These are phyloP conservation scores for Turritis glabra DNA, from an alignment of 345 rosid genomes.

Conservation along the genomic window DNA sequence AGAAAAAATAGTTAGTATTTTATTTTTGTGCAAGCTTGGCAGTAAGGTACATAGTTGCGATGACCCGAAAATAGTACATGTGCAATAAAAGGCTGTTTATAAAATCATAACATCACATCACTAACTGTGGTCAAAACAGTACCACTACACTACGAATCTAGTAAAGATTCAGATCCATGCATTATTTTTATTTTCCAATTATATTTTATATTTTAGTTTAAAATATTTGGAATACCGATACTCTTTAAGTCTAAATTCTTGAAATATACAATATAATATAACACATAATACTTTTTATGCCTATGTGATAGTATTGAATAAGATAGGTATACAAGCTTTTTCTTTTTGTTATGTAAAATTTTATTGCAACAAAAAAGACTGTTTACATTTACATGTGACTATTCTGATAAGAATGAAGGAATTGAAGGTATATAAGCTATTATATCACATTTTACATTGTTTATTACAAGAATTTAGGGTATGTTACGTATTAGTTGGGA, in stretches of 20 bases:
- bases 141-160: constrained; percentile 35
- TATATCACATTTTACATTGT: no score
- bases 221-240: background rate
- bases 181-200: background rate
- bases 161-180: constrained; percentile 20
- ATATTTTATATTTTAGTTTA: background rate
- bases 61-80: constrained; percentile 35
- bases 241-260: background rate
- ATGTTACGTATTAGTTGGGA: no score
- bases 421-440: no score
- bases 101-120: constrained; percentile 41
- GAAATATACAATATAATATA: background rate
- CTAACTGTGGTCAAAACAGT: constrained; percentile 32
- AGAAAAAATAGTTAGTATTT: background rate
- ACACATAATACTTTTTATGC: no score
- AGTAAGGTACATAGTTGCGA: constrained; percentile 29
- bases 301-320: no score
- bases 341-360: no score
- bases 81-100: constrained; percentile 34
- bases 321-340: no score
- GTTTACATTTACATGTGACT: no score
- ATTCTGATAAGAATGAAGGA: no score
- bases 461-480: no score
- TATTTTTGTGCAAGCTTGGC: background rate
- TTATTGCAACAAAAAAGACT: no score